Base-by-base conservation (phyloP, 208 protist species). In the Hexamita inflata region DNA sequence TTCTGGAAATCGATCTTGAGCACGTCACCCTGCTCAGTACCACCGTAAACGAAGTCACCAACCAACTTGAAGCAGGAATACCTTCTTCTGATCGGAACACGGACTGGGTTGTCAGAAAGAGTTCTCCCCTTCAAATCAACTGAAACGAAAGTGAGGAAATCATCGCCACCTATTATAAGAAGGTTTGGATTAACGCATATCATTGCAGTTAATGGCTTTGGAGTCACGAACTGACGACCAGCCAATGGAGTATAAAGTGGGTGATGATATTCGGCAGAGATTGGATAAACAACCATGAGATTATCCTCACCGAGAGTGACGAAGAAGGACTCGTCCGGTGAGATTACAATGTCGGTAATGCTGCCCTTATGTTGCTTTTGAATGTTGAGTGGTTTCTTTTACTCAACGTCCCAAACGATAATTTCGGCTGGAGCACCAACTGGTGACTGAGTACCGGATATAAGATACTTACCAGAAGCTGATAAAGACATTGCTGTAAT, bases 11-110 rank as follows among this genome's bases (percentile, higher is more conserved):
- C 64, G n/a, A 70, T 70, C 35, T 70, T 70, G n/a, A 70, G 11
- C 11, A 70, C 64, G n/a, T 70, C 64, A 57, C 64, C 64, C 11
- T n/a, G 42, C n/a, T 70, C 64, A 30, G 64, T 70, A 11, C 64
- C 64, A 11, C 19, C 64, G n/a, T 70, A 70, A 38, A 70, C 30
- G n/a, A 70, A 38, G 19, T 11, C n/a, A 19, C 42, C 9, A 70
- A 70, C 15, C 9, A 42, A 9, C 42, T 38, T 70, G 9, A 70
- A 45, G 64, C 64, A 70, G 35, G 11, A 45, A 11, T 45, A 42
- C 35, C 42, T 70, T 38, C 64, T n/a, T 9, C 64, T n/a, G 2
- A 70, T 15, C 2, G 64, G 64, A 32, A 70, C 19, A 4, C 64
- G 9, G 9, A 70, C 64, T 30, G 9, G 64, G 35, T 70, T 70